These are phyloP conservation scores for Forsythia viridissima DNA, from an alignment of 257 asterid species.

Conservation along the genomic window DNA sequence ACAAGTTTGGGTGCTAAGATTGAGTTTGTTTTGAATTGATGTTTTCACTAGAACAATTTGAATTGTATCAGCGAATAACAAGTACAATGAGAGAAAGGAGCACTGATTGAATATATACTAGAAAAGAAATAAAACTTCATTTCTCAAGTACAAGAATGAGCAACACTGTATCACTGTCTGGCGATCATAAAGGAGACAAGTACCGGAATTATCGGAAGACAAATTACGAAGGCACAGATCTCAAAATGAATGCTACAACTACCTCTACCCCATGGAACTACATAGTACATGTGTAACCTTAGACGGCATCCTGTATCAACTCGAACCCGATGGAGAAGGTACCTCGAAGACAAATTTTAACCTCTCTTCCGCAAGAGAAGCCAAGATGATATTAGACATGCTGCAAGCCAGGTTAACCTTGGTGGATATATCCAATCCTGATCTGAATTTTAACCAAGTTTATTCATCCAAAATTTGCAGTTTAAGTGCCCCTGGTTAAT, in stretches of 20 bases:
- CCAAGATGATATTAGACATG: constrained; percentile 2
- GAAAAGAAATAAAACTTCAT: not conserved
- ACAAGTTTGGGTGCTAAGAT: constrained; percentile 3
- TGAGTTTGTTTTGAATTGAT: not conserved
- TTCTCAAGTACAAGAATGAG: not conserved
- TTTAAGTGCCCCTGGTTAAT: not conserved
- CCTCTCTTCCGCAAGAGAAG: constrained; percentile 4
- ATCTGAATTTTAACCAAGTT: constrained; percentile 3
- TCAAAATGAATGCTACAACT: not conserved
- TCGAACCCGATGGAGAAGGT: constrained; percentile 4
- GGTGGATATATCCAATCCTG: not conserved
- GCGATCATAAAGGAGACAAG: not conserved
- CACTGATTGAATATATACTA: not conserved
- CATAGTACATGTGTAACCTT: not conserved
- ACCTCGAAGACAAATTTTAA: constrained; percentile 4
- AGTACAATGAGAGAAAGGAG: not conserved
- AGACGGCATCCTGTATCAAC: constrained; percentile 2
- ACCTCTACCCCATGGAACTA: not conserved
- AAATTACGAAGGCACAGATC: not conserved
- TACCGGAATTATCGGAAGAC: not conserved
- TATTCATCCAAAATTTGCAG: not conserved
- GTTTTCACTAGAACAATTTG: not conserved
- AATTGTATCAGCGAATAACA: not conserved
- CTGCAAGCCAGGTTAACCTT: constrained; percentile 8
- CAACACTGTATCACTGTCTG: not conserved